Conservation (phyloP, 2,329 filamentous ascomycete species). For the Pseudonectria foliicola region DNA sequence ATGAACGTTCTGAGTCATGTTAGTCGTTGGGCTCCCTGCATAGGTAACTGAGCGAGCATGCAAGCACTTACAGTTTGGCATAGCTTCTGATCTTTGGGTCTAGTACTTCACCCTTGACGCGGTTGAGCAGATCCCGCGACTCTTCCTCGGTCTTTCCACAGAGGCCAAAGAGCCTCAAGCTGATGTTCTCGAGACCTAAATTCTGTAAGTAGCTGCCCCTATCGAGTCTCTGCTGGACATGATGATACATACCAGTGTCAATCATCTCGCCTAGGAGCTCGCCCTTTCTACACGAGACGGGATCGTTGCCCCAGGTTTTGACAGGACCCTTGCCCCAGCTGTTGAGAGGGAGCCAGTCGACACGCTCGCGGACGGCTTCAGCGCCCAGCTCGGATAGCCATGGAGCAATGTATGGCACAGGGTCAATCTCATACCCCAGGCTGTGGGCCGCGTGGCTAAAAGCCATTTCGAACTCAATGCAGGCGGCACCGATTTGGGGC, state of each 20-base stretch:
- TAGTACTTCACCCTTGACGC: constrained; percentile 25
- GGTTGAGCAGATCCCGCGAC: constrained; percentile 23
- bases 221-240: background rate
- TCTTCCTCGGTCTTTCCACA: constrained; percentile 26
- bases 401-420: constrained; percentile 27
- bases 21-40: background rate
- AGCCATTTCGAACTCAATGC: constrained; percentile 28
- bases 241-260: constrained; percentile 26
- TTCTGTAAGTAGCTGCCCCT: constrained; percentile 5
- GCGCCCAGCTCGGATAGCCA: constrained; percentile 33
- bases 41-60: accelerated
- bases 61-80: constrained; percentile 24
- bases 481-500: constrained; percentile 20
- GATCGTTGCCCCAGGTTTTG: constrained; percentile 28
- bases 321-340: constrained; percentile 34
- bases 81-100: constrained; percentile 22
- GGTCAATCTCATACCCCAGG: constrained; percentile 33
- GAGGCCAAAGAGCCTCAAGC: constrained; percentile 25
- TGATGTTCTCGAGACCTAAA: constrained; percentile 24
- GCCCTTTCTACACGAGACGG: constrained; percentile 31
- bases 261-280: constrained; percentile 30
- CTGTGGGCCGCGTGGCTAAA: constrained; percentile 22
- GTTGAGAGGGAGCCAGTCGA: constrained; percentile 35
- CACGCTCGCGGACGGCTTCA: constrained; percentile 32
- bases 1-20: constrained; percentile 23